A percentile compares a stretch with the other conserved stretches of the same genome.
phyloP scores from a whole-genome alignment of 768 basidiomycete genomes.

The Tulasnella sp. region DNA sequence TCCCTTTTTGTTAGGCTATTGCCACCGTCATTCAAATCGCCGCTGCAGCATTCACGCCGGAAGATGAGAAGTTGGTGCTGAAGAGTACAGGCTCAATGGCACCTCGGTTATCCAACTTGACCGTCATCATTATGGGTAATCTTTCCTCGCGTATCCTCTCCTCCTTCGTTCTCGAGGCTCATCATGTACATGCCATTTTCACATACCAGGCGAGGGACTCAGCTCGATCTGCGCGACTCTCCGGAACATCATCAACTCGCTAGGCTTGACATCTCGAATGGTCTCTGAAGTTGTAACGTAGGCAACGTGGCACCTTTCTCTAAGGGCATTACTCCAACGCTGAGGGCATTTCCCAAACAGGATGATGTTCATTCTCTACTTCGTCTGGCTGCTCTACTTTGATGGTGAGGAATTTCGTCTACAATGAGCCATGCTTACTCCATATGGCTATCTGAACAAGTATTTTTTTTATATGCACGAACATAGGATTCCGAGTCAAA shows the following conservation, averaged over 20 bases:
- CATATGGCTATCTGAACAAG: not conserved
- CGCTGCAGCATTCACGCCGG: not conserved
- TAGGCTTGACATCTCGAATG: not conserved
- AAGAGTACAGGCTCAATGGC: not conserved
- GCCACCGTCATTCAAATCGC: not conserved
- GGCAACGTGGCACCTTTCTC: not conserved
- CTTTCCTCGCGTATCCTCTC: too few relatives aligned
- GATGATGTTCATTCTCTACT: not conserved
- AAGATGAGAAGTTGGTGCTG: not conserved
- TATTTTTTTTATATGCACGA: too few relatives aligned
- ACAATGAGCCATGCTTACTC: too few relatives aligned
- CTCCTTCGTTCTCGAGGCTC: too few relatives aligned
- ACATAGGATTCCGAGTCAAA: slow-evolving; percentile 6
- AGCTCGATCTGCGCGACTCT: not conserved
- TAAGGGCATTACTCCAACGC: too few relatives aligned
- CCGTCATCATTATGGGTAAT: not conserved
- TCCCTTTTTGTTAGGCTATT: not conserved
- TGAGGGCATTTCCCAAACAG: too few relatives aligned
- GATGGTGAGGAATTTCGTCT: not conserved
- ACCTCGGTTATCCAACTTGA: not conserved
- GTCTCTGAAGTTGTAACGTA: not conserved
- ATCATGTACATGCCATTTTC: too few relatives aligned
- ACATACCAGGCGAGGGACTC: not conserved
- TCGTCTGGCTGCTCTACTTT: slow-evolving; percentile 21
- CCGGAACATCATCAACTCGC: not conserved